These are phyloP conservation scores for Trichophyton simii DNA, from an alignment of 2,329 filamentous ascomycete species.

Conservation along the genomic window DNA sequence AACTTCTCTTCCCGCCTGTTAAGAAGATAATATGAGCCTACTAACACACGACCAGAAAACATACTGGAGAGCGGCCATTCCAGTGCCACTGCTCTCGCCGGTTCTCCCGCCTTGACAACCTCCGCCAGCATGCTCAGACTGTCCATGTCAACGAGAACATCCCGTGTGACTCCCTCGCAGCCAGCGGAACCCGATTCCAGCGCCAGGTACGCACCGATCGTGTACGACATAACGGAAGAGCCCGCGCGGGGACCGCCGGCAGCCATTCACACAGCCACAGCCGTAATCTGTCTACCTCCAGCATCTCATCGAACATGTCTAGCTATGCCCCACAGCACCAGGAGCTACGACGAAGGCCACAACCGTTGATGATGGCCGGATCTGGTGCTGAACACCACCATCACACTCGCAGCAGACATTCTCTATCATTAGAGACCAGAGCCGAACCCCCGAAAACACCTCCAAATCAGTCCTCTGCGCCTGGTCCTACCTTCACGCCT, in stretches of 20 bases:
- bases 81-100: constrained; percentile 88
- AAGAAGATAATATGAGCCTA: not conserved
- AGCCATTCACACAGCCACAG: constrained; percentile 65
- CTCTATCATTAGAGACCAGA: constrained; percentile 53
- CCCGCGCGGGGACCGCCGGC: constrained; percentile 64
- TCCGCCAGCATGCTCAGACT: constrained; percentile 92
- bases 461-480: constrained; percentile 50
- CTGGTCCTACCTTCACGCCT: constrained; percentile 61
- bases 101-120: constrained; percentile 87
- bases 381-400: constrained; percentile 38
- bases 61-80: constrained; percentile 92
- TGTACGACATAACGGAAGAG: constrained; percentile 60
- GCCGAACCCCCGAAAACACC: constrained; percentile 51
- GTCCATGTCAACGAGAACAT: constrained; percentile 98
- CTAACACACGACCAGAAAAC: constrained; percentile 52
- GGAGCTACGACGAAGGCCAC: constrained; percentile 59
- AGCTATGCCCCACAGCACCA: constrained; percentile 50
- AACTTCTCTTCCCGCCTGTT: constrained; percentile 15
- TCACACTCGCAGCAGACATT: constrained; percentile 37
- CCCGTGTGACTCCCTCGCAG: constrained; percentile 81
- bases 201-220: constrained; percentile 81
- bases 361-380: constrained; percentile 69
- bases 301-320: constrained; percentile 64
- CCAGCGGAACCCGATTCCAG: constrained; percentile 82
- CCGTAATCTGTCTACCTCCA: constrained; percentile 75